Evolutionary conservation across 164 flowering plant genomes (phyloP), one percentile per base, ranked within the genome.

Genomic region (Umbilicus rupestris): DNA sequence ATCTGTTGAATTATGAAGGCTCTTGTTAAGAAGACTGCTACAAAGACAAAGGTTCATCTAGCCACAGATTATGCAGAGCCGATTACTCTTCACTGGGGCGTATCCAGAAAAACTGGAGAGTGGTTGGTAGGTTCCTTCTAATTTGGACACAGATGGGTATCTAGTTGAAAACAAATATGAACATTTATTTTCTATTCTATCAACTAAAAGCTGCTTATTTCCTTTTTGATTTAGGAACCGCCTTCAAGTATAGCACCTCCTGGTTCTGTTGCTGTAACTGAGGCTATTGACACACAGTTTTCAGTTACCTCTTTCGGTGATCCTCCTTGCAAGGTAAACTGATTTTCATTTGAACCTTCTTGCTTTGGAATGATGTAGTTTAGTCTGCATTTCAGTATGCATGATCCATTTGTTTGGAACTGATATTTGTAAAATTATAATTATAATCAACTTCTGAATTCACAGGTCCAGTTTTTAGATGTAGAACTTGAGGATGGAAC

Each of bases 31-130:
- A 85, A 85, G 77, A 74, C 75, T 71, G 65, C 73, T 65, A 82
- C 79, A 7, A 88, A 81, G 79, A 84, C 71, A 58, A 89, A 82
- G 77, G 78, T 94, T 74, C 70, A 74, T 74, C 74, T 89, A 33
- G 96, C 86, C 47, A 91, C 99, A 66, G 86, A 91, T 79, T 49
- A 82, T 60, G 52, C 75, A 66, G 93, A 79, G 22, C 88, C 97
- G 45, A 73, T 88, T 65, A 80, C 74, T 42, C 90, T 94, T 73
- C 99, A 91, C 72, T 94, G 99, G 99, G 96, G 85, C 63, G 75
- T 94, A 70, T 91, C 96, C 60, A 77, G 75, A 75, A 78, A 66
- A 5, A 69, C 80, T 74, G 90, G 89, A 70, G 92, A 89, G 79
- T 94, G 99, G 99, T 66, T 71, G 92, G 99, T 91, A 82, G 78